Conservation (phyloP, 495 filamentous ascomycete species). For the Xylaria grammica region DNA sequence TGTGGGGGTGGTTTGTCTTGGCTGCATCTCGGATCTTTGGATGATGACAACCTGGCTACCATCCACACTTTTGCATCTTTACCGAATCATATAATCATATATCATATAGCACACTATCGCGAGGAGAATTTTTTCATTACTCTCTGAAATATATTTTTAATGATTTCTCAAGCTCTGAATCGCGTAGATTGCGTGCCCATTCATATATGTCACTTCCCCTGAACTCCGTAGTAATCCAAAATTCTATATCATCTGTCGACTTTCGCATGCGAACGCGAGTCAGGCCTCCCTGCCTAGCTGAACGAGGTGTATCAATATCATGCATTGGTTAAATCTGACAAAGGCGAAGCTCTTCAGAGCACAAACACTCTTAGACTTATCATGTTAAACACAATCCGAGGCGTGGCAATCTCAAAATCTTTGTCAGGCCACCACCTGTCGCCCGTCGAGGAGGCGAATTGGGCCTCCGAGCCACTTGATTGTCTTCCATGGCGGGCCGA, state of each 20-base stretch:
- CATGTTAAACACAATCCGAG: not conserved
- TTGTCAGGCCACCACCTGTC: slow-evolving; percentile 18
- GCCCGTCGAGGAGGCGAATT: slow-evolving; percentile 8
- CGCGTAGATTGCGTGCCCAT: not conserved
- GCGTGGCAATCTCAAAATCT: not conserved
- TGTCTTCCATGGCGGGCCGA: slow-evolving; percentile 1
- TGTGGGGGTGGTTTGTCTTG: too few species aligned
- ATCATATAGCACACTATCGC: not conserved
- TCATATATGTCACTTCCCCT: not conserved
- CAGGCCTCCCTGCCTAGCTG: not conserved
- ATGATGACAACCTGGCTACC: too few species aligned
- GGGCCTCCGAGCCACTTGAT: not conserved
- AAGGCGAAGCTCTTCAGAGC: not conserved
- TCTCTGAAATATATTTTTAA: not conserved
- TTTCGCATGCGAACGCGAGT: not conserved
- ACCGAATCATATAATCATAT: too few species aligned
- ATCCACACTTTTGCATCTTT: too few species aligned
- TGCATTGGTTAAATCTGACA: slow-evolving; percentile 4
- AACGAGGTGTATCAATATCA: not conserved
- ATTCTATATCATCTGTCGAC: not conserved
- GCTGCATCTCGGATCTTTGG: too few species aligned
- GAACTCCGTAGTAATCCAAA: not conserved
- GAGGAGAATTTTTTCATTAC: not conserved
- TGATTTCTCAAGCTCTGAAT: not conserved
- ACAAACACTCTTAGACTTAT: not conserved